Evolutionary conservation across 2,329 filamentous ascomycete species (phyloP).

Genomic region (Madurella fahalii): DNA sequence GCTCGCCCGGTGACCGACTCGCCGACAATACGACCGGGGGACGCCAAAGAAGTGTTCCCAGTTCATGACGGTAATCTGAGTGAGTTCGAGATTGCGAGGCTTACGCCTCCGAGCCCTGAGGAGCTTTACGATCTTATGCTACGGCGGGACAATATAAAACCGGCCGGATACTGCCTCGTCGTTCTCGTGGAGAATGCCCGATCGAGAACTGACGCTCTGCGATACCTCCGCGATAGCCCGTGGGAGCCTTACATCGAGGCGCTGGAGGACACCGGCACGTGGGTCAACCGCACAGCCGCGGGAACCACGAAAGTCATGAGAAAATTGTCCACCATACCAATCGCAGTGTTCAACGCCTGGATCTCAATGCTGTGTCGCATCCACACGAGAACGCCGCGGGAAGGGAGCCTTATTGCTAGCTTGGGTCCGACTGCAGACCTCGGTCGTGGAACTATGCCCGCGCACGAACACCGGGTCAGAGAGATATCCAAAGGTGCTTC

Average conservation of each 20-base stretch:
- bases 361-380: conserved; percentile 44
- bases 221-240: conserved; percentile 34
- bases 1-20: conserved; percentile 30
- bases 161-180: conserved; percentile 47
- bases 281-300: neutral
- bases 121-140: conserved; percentile 62
- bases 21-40: conserved; percentile 49
- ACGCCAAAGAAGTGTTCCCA: conserved; percentile 51
- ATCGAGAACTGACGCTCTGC: conserved; percentile 43
- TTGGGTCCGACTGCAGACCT: too few relatives aligned
- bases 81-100: conserved; percentile 61
- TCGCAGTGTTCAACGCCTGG: conserved; percentile 46
- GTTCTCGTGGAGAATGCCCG: conserved; percentile 53
- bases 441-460: neutral
- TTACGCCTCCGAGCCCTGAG: conserved; percentile 55
- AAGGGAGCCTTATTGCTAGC: neutral
- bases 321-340: conserved; percentile 26
- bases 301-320: conserved; percentile 20
- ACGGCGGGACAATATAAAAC: conserved; percentile 44
- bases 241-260: neutral
- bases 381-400: conserved; percentile 10
- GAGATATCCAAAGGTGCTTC: neutral
- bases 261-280: conserved; percentile 13
- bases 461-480: neutral
- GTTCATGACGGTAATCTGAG: conserved; percentile 56